Base-by-base conservation (phyloP, 352 stramenopile genomes). In the Phytophthora capsici region DNA sequence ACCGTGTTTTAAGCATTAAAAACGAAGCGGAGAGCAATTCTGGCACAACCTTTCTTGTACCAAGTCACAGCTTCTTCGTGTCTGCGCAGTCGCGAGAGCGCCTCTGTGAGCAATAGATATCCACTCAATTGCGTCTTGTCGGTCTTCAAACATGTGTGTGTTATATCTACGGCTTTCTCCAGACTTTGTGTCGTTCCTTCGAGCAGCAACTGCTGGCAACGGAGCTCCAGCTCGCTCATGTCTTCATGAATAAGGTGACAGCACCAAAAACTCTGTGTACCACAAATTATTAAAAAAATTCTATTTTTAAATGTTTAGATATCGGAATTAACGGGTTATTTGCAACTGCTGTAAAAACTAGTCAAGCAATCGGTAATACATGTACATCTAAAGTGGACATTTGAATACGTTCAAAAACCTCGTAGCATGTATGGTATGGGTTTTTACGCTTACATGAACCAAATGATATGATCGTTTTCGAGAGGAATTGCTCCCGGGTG, bases 1-100 rank as follows among this genome's bases (percentile, higher is more conserved):
- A 54, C 14, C 8, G 0, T 14, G 28, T 13, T 34, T 41, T 41
- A 41, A 26, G 8, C n/a, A n/a, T 26, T 16, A 38, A 22, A 3
- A n/a, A 9, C 34, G 37, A 41, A 16, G 46, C n/a, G 46, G 16
- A 41, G 46, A 1, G n/a, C 8, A 41, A 28, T 20, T 28, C 7
- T 54, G 17, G 17, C 50, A 2, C 61, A 50, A 75, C 78, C 77
- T 74, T 79, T 76, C 59, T 86, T 88, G 61, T 68, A 84, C 66
- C 72, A 84, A 7, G 17, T 56, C 48, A 86, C 66, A 32, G 77
- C 74, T 5, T 83, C 66, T 14, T 75, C 57, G 47, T 82, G 56
- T 71, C 69, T 71, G 17, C 43, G 19, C 37, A 79, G 61, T 40
- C 77, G 62, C 13, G 47, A 66, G 26, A 86, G 71, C 38, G 64